Conservation (phyloP, 169 alveolate genomes). For the Plasmodium ovale region DNA sequence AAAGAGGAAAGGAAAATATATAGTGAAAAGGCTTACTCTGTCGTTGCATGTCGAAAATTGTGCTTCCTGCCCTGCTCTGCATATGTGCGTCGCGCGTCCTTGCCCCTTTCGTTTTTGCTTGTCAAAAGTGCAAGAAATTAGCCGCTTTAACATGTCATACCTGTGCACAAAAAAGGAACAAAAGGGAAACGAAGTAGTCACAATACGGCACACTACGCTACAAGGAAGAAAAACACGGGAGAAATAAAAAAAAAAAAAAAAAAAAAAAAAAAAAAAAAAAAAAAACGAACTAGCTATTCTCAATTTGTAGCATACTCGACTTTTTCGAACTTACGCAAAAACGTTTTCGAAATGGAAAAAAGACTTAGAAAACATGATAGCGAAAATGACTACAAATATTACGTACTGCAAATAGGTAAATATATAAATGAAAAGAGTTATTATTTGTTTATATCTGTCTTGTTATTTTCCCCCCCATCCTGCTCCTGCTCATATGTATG, state of each 20-base stretch:
- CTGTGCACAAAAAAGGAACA: background rate
- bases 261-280: background rate
- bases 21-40: no score
- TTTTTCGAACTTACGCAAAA: background rate
- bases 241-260: background rate
- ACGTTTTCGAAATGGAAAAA: slow-evolving; percentile 35
- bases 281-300: background rate
- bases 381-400: slow-evolving; percentile 65
- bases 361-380: slow-evolving; percentile 36
- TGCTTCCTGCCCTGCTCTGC: no score
- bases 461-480: no score
- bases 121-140: no score
- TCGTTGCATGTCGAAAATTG: no score
- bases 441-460: no score
- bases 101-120: no score
- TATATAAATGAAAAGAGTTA: no score
- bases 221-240: background rate
- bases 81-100: no score
- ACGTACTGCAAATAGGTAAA: slow-evolving; percentile 65
- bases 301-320: background rate
- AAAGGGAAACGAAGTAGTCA: background rate
- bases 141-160: no score
- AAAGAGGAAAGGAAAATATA: background rate
- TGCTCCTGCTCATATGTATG: no score
- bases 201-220: background rate